Percentiles rank a stretch among this genome's conserved stretches.
Evolutionary conservation across 192 early-diverging fungal genomes (phyloP).

Genomic region (Mortierella hygrophila): DNA sequence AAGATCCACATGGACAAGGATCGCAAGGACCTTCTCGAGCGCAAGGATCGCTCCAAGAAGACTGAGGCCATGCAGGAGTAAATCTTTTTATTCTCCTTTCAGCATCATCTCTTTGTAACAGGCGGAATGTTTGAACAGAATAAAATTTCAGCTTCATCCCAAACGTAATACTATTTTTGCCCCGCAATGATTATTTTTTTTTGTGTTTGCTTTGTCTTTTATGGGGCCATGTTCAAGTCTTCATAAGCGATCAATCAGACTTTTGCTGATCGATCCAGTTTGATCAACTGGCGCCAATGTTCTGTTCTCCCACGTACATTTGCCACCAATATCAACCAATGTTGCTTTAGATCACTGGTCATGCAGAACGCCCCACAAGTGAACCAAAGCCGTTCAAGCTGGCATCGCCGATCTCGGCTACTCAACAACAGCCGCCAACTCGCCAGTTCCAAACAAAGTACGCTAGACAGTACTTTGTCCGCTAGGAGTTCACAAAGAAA

Average conservation of each 20-base stretch:
- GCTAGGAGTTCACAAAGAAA: neutral
- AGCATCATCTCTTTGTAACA: neutral
- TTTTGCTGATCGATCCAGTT: too few relatives aligned
- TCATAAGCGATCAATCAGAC: too few relatives aligned
- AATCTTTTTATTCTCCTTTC: slow-evolving; percentile 20
- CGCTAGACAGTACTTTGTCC: neutral
- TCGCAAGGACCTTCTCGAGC: slow-evolving; percentile 89
- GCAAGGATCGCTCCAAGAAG: slow-evolving; percentile 81
- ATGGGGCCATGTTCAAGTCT: neutral
- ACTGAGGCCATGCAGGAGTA: slow-evolving; percentile 56
- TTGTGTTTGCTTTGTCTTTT: neutral
- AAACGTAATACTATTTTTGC: neutral
- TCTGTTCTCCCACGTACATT: too few relatives aligned
- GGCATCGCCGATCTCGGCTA: too few relatives aligned
- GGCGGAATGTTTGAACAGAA: slow-evolving; percentile 24
- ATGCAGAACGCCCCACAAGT: too few relatives aligned
- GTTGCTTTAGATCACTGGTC: too few relatives aligned
- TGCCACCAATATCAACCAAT: too few relatives aligned
- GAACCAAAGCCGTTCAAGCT: too few relatives aligned
- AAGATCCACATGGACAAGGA: slow-evolving; percentile 97
- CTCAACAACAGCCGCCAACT: too few relatives aligned
- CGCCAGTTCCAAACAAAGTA: too few relatives aligned
- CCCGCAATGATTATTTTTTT: neutral
- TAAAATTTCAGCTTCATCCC: slow-evolving; percentile 29
- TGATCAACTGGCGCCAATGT: too few relatives aligned